These are phyloP conservation scores for Triadica sebifera DNA, from an alignment of 345 rosid genomes.

Conservation along the genomic window DNA sequence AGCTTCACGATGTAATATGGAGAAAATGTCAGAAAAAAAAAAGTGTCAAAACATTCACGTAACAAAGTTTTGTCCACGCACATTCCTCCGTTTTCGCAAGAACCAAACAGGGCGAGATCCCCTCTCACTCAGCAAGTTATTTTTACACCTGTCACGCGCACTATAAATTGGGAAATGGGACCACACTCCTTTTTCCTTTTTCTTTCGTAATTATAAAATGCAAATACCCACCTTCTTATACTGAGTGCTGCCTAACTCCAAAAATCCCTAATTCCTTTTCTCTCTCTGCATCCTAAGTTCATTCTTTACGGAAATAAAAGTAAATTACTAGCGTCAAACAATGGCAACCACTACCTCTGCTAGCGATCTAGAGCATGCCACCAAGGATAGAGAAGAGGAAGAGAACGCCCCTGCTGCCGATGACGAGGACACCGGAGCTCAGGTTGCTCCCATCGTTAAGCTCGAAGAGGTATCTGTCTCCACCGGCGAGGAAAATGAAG, in stretches of 20 bases:
- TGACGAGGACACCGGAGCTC: conserved; percentile 96
- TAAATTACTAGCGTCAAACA: conserved; percentile 27
- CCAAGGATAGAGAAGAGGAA: conserved; percentile 54
- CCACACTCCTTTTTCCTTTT: not conserved
- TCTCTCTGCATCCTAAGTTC: not conserved
- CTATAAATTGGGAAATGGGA: not conserved
- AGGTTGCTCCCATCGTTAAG: conserved; percentile 75
- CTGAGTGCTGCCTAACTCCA: no score
- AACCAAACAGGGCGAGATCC: not conserved
- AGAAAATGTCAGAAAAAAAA: no score
- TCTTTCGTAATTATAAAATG: not conserved
- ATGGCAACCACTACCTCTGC: conserved; percentile 36
- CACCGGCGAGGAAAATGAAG: conserved; percentile 95
- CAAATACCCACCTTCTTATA: not conserved
- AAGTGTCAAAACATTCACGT: no score
- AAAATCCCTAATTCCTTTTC: conserved; percentile 4
- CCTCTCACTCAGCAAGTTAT: not conserved
- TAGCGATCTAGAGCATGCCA: conserved; percentile 38
- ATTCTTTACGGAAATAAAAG: not conserved
- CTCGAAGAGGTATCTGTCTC: conserved; percentile 82
- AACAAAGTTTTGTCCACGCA: not conserved
- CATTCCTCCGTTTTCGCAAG: not conserved
- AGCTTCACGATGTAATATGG: no score
- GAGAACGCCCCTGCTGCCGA: conserved; percentile 33
- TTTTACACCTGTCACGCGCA: conserved; percentile 1